Evolutionary conservation across 768 basidiomycete genomes (phyloP).

Genomic region (Boletus rubescentipes): DNA sequence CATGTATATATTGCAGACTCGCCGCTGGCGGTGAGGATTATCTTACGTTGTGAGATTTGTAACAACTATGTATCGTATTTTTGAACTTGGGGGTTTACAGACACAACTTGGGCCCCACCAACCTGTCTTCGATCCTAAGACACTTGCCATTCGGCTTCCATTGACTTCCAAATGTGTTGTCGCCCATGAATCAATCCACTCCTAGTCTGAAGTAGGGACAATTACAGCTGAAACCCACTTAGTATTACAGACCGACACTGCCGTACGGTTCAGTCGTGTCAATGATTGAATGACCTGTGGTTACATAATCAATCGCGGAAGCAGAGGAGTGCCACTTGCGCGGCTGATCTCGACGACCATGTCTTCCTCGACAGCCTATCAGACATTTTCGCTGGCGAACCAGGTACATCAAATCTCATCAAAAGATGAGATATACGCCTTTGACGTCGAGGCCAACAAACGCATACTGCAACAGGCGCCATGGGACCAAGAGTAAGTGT

Average conservation of each 20-base stretch:
- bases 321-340: no score
- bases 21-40: slow-evolving; percentile 12
- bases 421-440: slow-evolving; percentile 79
- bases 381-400: slow-evolving; percentile 73
- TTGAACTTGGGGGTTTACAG: no score
- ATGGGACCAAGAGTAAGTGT: slow-evolving; percentile 85
- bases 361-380: slow-evolving; percentile 59
- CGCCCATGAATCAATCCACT: no score
- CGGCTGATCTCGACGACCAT: slow-evolving; percentile 13
- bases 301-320: no score
- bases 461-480: slow-evolving; percentile 67
- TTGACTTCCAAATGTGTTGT: no score
- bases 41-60: background rate
- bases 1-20: background rate
- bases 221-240: no score
- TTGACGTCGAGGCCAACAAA: slow-evolving; percentile 66
- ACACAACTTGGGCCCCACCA: no score
- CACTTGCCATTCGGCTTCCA: no score
- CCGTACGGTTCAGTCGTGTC: no score
- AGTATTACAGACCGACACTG: no score
- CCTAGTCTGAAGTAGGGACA: no score
- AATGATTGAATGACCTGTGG: no score
- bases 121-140: background rate
- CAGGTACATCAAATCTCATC: slow-evolving; percentile 67
- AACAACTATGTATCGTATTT: background rate